Evolutionary conservation across 495 filamentous ascomycete genomes (phyloP), one percentile per base, ranked within the genome.

Genomic region (Lasiosphaeria miniovina): DNA sequence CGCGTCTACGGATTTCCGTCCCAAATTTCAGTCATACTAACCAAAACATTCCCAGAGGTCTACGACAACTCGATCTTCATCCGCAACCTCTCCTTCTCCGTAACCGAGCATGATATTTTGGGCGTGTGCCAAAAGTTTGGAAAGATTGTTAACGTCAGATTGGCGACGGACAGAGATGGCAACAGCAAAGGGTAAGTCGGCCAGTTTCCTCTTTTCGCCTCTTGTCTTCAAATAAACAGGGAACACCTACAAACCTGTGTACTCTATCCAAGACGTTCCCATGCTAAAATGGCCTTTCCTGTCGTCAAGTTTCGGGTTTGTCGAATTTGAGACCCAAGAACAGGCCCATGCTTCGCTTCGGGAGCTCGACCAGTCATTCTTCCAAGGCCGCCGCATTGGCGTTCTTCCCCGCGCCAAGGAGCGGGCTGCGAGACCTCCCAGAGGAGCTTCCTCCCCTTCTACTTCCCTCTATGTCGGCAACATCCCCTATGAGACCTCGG

Each of bases 41-140:
- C 50, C 36, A 34, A 40, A 6, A 10, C 0, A 12, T 12, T 32
- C 53, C 40, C 10, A 3, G 57, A 7, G 50, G 55, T 14, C n/a
- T 66, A 24, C 24, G 24, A 24, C 24, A 24, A 24, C 24, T 24
- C 24, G 24, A 24, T 24, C 40, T 97, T 91, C 66, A 66, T 97
- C 62, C 89, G 89, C 40, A 98, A 98, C 76, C 71, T 98, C 24
- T 86, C 88, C 67, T 98, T 89, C 68, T 91, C 96, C 72, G 80
- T 90, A 17, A 89, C 86, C 14, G 85, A 85, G 4, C 79, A 85
- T 17, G 88, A 94, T 72, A 68, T 96, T 43, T 73, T 78, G 62
- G 78, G 82, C 54, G 81, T 88, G 12, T 89, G 93, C 60, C 72
- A 76, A 57, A 80, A 84, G 54, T 92, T 81, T 65, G 92, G 90